These are phyloP conservation scores for Chalciporus pseudorubinellus DNA, from an alignment of 768 basidiomycete genomes.

Conservation along the genomic window DNA sequence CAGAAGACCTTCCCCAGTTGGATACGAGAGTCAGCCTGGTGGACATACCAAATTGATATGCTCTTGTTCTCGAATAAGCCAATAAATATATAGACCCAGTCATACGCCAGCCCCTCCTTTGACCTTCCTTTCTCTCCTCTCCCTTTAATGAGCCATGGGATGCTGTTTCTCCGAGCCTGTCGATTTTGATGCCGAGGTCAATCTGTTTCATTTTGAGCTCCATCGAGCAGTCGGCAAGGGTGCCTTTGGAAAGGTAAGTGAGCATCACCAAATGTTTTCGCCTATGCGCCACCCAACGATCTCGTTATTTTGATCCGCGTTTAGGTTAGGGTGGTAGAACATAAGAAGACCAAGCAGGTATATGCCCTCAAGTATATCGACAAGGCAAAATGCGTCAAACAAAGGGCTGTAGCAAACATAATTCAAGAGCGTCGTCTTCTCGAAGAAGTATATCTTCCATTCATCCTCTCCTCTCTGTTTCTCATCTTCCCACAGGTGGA, in stretches of 20 bases:
- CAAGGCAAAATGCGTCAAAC: constrained; percentile 86
- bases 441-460: constrained; percentile 68
- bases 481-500: constrained; percentile 55
- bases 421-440: constrained; percentile 91
- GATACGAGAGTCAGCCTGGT: no score
- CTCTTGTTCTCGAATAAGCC: constrained; percentile 35
- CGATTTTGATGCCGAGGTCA: constrained; percentile 81
- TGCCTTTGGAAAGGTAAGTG: constrained; percentile 96
- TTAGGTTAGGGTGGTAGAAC: constrained; percentile 95
- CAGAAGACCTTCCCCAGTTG: no score
- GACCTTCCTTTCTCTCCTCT: constrained; percentile 32
- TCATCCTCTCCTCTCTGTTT: constrained; percentile 7
- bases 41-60: constrained; percentile 24
- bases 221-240: constrained; percentile 95
- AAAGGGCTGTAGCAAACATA: constrained; percentile 88
- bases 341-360: constrained; percentile 87
- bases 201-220: constrained; percentile 95
- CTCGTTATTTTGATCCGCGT: not conserved
- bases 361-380: constrained; percentile 99
- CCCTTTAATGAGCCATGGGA: constrained; percentile 52
- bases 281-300: constrained; percentile 8
- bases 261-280: constrained; percentile 5
- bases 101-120: constrained; percentile 22
- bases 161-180: constrained; percentile 67
- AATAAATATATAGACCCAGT: constrained; percentile 25